These are phyloP conservation scores for Epichloe brachyelytri DNA, from an alignment of 2,329 filamentous ascomycete genomes.

Conservation along the genomic window DNA sequence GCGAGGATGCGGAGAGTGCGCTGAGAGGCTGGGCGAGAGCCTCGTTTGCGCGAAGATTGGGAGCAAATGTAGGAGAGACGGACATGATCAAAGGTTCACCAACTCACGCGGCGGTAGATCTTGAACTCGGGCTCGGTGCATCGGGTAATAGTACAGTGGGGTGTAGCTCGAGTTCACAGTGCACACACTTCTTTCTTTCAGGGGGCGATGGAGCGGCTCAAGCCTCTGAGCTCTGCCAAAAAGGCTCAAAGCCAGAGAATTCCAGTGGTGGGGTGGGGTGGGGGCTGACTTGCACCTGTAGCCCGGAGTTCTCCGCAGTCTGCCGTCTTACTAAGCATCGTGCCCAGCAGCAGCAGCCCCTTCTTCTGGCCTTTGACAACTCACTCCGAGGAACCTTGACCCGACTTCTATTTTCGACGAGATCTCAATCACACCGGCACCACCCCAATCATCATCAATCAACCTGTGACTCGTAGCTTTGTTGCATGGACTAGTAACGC, in stretches of 20 bases:
- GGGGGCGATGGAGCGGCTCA: too few species aligned
- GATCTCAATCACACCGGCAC: background rate
- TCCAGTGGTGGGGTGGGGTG: too few species aligned
- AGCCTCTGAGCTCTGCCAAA: background rate
- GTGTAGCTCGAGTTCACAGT: too few species aligned
- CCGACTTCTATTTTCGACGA: too few species aligned
- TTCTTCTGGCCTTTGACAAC: background rate
- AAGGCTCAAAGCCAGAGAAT: background rate
- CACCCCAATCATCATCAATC: background rate
- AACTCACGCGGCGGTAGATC: background rate
- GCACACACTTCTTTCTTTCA: too few species aligned
- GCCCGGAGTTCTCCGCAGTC: background rate
- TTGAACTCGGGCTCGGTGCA: background rate
- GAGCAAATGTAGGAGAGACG: background rate
- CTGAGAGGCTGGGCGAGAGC: slow-evolving; percentile 13
- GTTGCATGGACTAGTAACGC: background rate
- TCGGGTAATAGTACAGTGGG: too few species aligned
- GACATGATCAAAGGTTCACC: background rate
- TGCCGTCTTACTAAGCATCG: background rate
- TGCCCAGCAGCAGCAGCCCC: background rate
- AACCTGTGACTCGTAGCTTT: background rate
- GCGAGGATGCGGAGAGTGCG: slow-evolving; percentile 10
- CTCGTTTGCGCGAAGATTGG: slow-evolving; percentile 6
- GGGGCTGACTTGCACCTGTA: too few species aligned
- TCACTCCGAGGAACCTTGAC: background rate